Percentiles rank a stretch among this genome's conserved stretches.
These are phyloP conservation scores for Schizosaccharomyces japonicus DNA, from an alignment of 805 yeast species.

Conservation along the genomic window DNA sequence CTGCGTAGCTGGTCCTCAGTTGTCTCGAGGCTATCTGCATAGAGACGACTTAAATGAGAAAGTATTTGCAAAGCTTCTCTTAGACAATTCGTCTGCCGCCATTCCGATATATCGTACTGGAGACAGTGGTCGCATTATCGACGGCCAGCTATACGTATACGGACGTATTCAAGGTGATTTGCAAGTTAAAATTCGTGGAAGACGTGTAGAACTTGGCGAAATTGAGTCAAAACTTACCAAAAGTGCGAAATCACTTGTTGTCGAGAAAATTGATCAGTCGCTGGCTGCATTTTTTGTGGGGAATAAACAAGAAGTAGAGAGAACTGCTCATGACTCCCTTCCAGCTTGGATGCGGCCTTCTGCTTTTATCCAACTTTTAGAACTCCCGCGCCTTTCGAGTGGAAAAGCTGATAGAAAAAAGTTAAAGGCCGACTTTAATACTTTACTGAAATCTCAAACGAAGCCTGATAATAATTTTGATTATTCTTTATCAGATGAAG, in stretches of 20 bases:
- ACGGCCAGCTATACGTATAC: slow-evolving; percentile 1
- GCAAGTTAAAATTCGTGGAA: slow-evolving; percentile 16
- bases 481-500: too few species aligned
- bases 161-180: slow-evolving; percentile 9
- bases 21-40: slow-evolving; percentile 14
- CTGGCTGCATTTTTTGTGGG: slow-evolving; percentile 8
- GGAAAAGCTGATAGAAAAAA: slow-evolving; percentile 11
- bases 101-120: slow-evolving; percentile 13
- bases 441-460: too few species aligned
- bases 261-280: slow-evolving; percentile 2
- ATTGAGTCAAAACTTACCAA: slow-evolving; percentile 11
- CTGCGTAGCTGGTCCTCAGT: slow-evolving; percentile 14
- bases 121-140: slow-evolving; percentile 12
- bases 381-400: slow-evolving; percentile 10
- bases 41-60: slow-evolving; percentile 11
- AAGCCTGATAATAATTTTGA: too few species aligned
- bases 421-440: not conserved
- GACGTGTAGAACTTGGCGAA: slow-evolving; percentile 15
- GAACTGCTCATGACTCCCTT: slow-evolving; percentile 6
- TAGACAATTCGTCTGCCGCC: not conserved
- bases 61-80: not conserved
- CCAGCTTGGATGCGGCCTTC: slow-evolving; percentile 11
- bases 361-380: slow-evolving; percentile 2
- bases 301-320: not conserved
- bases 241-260: slow-evolving; percentile 6